Evolutionary conservation across 169 alveolate genomes (phyloP).

Genomic region (Cryptosporidium viatorum): DNA sequence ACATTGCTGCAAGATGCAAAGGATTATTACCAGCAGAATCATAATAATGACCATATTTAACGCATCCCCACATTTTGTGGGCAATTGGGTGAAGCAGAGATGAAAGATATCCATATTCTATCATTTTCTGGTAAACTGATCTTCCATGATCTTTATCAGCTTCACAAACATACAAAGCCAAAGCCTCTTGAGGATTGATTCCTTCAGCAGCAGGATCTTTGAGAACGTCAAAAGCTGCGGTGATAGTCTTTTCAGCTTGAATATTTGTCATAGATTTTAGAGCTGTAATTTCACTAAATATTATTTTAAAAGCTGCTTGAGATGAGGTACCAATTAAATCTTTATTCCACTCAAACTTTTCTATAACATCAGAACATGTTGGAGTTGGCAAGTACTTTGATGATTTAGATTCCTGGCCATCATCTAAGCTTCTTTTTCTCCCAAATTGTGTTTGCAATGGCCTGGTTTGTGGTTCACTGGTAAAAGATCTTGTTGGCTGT

Average conservation of each 20-base stretch:
- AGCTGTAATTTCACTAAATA: conserved; percentile 52
- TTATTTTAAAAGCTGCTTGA: conserved; percentile 71
- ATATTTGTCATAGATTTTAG: conserved; percentile 52
- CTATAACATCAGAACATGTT: conserved; percentile 35
- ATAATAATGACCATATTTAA: conserved; percentile 66
- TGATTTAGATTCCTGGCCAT: neutral
- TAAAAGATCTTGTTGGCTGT: conserved; percentile 55
- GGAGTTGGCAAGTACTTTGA: conserved; percentile 63
- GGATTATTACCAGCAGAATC: conserved; percentile 62
- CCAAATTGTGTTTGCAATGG: conserved; percentile 63
- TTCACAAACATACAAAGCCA: conserved; percentile 61
- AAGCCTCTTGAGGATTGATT: conserved; percentile 69
- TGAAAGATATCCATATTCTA: conserved; percentile 62
- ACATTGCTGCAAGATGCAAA: conserved; percentile 64
- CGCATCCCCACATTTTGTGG: conserved; percentile 74
- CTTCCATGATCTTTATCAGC: conserved; percentile 60
- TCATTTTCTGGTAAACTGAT: conserved; percentile 65
- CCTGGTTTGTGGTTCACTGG: conserved; percentile 2
- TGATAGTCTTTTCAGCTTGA: conserved; percentile 70
- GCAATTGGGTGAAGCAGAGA: conserved; percentile 74
- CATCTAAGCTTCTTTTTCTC: conserved; percentile 36
- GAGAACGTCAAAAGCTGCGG: conserved; percentile 50
- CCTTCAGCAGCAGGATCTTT: conserved; percentile 73
- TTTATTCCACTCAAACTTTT: conserved; percentile 67
- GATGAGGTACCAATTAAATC: conserved; percentile 52